These are phyloP conservation scores for Centella asiatica DNA, from an alignment of 129 eudicot genomes.

Conservation along the genomic window DNA sequence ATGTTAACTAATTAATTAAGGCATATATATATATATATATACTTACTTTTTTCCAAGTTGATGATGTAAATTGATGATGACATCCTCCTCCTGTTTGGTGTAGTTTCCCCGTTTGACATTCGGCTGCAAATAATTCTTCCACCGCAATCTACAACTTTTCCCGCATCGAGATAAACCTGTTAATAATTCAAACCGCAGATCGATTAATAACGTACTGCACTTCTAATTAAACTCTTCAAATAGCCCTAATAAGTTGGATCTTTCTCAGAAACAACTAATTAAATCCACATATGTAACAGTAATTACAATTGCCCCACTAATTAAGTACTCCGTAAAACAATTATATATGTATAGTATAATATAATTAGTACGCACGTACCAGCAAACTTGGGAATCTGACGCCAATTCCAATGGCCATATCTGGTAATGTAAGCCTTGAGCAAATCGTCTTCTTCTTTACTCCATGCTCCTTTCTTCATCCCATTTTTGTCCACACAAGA, in stretches of 20 bases:
- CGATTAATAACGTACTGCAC: neutral
- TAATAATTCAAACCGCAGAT: neutral
- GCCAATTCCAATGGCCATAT: slow-evolving; percentile 32
- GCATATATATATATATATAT: neutral
- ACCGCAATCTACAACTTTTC: slow-evolving; percentile 26
- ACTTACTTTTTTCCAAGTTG: slow-evolving; percentile 20
- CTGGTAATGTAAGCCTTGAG: slow-evolving; percentile 18
- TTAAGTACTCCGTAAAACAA: too few species aligned
- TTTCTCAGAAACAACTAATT: neutral
- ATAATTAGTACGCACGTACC: slow-evolving; percentile 6
- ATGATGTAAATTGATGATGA: slow-evolving; percentile 13
- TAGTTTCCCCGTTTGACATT: slow-evolving; percentile 18
- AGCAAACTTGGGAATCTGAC: slow-evolving; percentile 31
- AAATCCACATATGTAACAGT: neutral
- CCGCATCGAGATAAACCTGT: slow-evolving; percentile 22
- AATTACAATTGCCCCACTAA: too few species aligned
- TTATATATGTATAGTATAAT: neutral
- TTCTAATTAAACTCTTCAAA: neutral
- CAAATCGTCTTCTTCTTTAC: slow-evolving; percentile 25
- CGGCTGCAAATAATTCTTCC: slow-evolving; percentile 21
- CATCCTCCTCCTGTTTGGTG: slow-evolving; percentile 25
- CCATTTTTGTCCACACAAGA: slow-evolving; percentile 23
- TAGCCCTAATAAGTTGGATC: neutral
- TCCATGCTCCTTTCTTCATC: slow-evolving; percentile 30
- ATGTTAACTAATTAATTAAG: neutral